Conservation (phyloP, 345 rosid species). For the Balakata baccata region DNA sequence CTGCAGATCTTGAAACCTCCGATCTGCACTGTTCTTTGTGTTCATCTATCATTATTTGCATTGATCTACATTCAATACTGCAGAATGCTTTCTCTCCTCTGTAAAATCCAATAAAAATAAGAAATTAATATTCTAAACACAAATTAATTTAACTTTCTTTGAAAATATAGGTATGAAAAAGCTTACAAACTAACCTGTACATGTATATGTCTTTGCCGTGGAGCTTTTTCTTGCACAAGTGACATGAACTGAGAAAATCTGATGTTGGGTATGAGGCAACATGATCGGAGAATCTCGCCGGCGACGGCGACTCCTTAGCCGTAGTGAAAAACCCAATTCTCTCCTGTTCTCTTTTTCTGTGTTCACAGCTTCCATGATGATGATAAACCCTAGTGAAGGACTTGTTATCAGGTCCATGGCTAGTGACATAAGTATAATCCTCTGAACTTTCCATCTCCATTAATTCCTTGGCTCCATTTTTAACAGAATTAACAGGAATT, state of each 20-base stretch:
- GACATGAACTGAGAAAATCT: constrained; percentile 59
- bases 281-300: constrained; percentile 1
- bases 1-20: constrained; percentile 34
- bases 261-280: constrained; percentile 38
- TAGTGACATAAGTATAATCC: constrained; percentile 59
- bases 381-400: constrained; percentile 55
- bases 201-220: constrained; percentile 73
- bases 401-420: constrained; percentile 38
- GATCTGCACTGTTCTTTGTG: constrained; percentile 59
- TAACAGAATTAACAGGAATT: constrained; percentile 19
- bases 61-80: constrained; percentile 72
- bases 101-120: constrained; percentile 6
- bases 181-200: constrained; percentile 49
- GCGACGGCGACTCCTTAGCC: neutral
- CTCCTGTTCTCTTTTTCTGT: too few relatives aligned
- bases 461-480: constrained; percentile 20
- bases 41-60: constrained; percentile 61
- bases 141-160: too few relatives aligned
- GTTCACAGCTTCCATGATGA: neutral
- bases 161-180: too few relatives aligned
- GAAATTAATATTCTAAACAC: neutral
- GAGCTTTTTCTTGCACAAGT: constrained; percentile 65
- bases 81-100: constrained; percentile 91
- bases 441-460: constrained; percentile 49
- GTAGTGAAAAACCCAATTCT: neutral